phyloP scores from a whole-genome alignment of 2,329 filamentous ascomycete genomes.

The Fusarium liriodendri region DNA sequence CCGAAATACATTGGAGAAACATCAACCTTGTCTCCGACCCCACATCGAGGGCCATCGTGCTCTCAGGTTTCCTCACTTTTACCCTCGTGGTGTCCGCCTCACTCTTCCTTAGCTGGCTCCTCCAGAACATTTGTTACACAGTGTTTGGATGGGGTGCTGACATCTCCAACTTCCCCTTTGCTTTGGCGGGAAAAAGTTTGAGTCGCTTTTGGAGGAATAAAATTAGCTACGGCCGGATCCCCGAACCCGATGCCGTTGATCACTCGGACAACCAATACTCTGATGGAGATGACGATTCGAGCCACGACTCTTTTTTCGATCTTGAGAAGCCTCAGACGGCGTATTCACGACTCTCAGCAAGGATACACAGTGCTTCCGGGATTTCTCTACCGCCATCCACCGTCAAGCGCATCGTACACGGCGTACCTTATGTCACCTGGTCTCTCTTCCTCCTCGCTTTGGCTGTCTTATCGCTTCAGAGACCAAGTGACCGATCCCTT shows the following conservation, averaged over 20 bases:
- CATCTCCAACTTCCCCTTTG: conserved; percentile 39
- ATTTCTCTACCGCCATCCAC: neutral
- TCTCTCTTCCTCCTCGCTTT: conserved; percentile 21
- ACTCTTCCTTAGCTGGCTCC: conserved; percentile 29
- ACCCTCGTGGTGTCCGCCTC: conserved; percentile 24
- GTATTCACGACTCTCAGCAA: neutral
- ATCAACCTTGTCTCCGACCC: conserved; percentile 43
- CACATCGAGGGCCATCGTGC: conserved; percentile 41
- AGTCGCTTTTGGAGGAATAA: neutral
- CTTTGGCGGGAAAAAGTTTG: conserved; percentile 7
- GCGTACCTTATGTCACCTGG: neutral
- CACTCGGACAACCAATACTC: conserved; percentile 2
- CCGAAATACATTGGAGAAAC: conserved; percentile 49
- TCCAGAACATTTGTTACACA: conserved; percentile 37
- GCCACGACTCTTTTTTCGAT: neutral
- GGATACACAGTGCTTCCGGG: neutral
- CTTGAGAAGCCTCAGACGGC: neutral
- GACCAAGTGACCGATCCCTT: conserved; percentile 44
- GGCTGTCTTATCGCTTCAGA: conserved; percentile 27
- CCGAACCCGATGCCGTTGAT: conserved; percentile 35
- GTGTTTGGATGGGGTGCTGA: conserved; percentile 33
- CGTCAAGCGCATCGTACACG: neutral
- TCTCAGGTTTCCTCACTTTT: conserved; percentile 44
- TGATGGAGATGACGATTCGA: conserved; percentile 1
- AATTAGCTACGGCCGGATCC: conserved; percentile 24